A percentile compares a stretch with the other conserved stretches of the same genome.
Evolutionary conservation across 176 grass and related monocot genomes (phyloP).

Genomic region (Carex parvula): DNA sequence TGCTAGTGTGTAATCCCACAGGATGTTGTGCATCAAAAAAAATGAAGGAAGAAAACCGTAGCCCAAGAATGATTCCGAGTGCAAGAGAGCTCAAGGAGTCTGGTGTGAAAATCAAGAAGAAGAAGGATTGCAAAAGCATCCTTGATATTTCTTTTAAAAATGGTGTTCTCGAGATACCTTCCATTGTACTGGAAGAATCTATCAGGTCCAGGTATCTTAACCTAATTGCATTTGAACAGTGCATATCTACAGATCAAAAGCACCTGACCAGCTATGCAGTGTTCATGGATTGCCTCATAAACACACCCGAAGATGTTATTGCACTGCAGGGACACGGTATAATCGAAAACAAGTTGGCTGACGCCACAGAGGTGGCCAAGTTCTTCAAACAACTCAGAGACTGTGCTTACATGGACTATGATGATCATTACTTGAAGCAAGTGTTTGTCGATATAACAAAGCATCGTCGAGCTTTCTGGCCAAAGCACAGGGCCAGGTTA

Average conservation of each 20-base stretch:
- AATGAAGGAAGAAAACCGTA: no score
- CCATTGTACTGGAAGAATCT: neutral
- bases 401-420: neutral
- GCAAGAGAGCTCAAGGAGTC: no score
- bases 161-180: no score
- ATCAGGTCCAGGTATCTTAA: neutral
- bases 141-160: no score
- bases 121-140: no score
- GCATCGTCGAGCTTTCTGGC: neutral
- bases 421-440: neutral
- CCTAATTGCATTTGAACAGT: slow-evolving; percentile 33
- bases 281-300: slow-evolving; percentile 27
- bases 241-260: neutral
- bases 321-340: slow-evolving; percentile 6
- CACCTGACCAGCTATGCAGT: slow-evolving; percentile 15
- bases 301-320: neutral
- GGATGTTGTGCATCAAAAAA: no score
- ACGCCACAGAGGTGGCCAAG: neutral
- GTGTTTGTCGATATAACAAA: neutral
- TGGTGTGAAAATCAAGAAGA: no score
- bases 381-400: slow-evolving; percentile 22
- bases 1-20: no score
- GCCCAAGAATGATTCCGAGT: no score
- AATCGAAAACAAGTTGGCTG: slow-evolving; percentile 12
- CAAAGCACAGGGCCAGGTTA: neutral